Evolutionary conservation across 1,284 basidiomycete species (phyloP), one percentile per base, ranked within the genome.

Genomic region (Ustilago sp.): DNA sequence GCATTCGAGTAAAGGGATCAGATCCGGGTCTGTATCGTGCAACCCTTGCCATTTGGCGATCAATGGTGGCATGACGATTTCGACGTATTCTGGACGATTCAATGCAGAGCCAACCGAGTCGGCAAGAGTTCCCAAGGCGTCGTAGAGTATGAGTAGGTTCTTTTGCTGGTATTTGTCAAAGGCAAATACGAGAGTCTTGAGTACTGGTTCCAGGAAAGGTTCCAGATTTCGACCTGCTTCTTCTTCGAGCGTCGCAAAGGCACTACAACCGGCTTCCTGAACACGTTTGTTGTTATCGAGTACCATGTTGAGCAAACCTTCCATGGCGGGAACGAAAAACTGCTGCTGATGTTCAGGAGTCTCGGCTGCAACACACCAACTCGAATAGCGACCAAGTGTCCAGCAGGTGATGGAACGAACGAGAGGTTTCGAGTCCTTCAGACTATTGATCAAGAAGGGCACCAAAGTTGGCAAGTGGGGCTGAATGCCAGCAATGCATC

Each of bases 151-250:
- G 75, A 99, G 90, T 90, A 99, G 91, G 86, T 99, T 99, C 90
- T 99, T 99, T 87, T 98, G 95, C 86, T 99, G 96, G 86, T 99
- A 99, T 88, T 97, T 98, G 75, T 93, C 91, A 87, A 99, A 99
- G 0, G 97, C 97, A 77, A 93, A 92, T 23, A 98, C 95, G 62
- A 99, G 90, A 86, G 98, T 98, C 65, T 93, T 92, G 59, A 99
- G 89, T 59, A 99, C 94, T 1, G 96, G 95, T 81, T 96, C 94
- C 15, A 99, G 91, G 88, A 93, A 99, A 0, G 96, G 97, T 17
- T 91, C 92, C 55, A 99, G 91, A 82, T 93, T 93, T 2, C 90
- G 86, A 3, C 94, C 95, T 1, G 96, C 97, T 87, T 98, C 97
- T 88, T 99, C 97, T 87, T 99, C 97, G 12, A 99, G 90, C 8